phyloP scores from a whole-genome alignment of 2,329 filamentous ascomycete species.

The Pseudocercospora macadamiae region DNA sequence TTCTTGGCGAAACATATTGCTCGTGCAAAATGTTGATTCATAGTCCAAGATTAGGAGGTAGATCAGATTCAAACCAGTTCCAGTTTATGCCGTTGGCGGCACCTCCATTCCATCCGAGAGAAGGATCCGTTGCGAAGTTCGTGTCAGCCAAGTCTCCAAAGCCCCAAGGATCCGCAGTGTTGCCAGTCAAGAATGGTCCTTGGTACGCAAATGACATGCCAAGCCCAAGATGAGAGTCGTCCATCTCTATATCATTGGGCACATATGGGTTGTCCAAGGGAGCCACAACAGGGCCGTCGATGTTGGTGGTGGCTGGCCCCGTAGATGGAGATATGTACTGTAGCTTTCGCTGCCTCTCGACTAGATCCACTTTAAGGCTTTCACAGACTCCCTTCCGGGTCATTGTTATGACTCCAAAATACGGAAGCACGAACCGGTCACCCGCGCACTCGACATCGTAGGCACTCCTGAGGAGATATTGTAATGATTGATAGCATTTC shows the following conservation, averaged over 20 bases:
- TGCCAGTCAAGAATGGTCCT: background rate
- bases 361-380: background rate
- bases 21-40: too few relatives aligned
- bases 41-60: constrained; percentile 10
- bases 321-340: background rate
- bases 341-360: background rate
- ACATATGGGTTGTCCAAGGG: too few relatives aligned
- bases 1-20: too few relatives aligned
- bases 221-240: background rate
- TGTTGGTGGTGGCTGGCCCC: background rate
- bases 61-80: constrained; percentile 18
- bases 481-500: constrained; percentile 12
- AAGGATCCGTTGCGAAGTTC: background rate
- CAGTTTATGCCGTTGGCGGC: constrained; percentile 1
- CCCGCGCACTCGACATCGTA: background rate
- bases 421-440: constrained; percentile 11
- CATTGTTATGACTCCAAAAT: constrained; percentile 16
- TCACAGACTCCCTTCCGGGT: background rate
- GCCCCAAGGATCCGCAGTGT: background rate
- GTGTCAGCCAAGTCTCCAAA: background rate
- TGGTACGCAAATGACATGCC: constrained; percentile 7
- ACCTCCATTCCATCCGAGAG: background rate
- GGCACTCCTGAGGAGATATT: constrained; percentile 7
- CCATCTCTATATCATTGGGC: too few relatives aligned
- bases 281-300: too few relatives aligned